Base-by-base conservation (phyloP, 2,329 filamentous ascomycete genomes). In the Pyricularia grisea region DNA sequence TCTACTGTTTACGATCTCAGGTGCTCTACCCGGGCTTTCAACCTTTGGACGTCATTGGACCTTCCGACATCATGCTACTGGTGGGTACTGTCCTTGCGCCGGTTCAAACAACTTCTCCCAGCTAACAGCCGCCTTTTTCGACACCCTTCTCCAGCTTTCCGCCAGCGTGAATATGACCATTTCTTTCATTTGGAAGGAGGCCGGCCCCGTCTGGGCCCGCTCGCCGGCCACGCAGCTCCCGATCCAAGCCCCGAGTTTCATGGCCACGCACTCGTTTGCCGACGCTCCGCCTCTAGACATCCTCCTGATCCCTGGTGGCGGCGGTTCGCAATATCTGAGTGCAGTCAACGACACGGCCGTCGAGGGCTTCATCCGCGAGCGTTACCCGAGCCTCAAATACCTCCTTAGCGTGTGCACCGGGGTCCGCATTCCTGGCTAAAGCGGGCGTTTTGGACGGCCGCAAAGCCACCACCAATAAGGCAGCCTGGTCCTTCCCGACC, bases 381-480 rank as follows among this genome's bases (percentile, higher is more conserved):
- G 72, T 25, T 72, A 69, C 31, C 58, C 55, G 14, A 12, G 63
- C 9, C 68, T 74, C 4, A 68, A 75, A 5, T 77, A 77, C 70
- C 63, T 78, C 0, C 70, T 78, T 2, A 74, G 72, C 31, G 73
- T 78, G 1, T 88, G 86, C 73, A 87, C 84, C 2, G n/a, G 85
- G 85, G 0, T 77, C 81, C 7, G 79, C 79, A 11, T 74, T 84
- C 12, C 75, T 83, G 0, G 85, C 85, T 0, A 75, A 33, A 10
- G 79, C 84, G 0, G 84, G 84, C 0, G 71, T 86, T 5, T 74
- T 88, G n/a, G 77, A 86, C 64, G 81, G 82, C 0, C 78, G 77
- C 67, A 77, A 77, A 3, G 86, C 85, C 3, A 88, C 85, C 14
- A 84, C 81, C 12, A 88, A 87, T 73, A 33, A 33, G 31, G 31